Base-by-base conservation (phyloP, 176 grass and related monocot genomes). In the Aegilops tauschii region DNA sequence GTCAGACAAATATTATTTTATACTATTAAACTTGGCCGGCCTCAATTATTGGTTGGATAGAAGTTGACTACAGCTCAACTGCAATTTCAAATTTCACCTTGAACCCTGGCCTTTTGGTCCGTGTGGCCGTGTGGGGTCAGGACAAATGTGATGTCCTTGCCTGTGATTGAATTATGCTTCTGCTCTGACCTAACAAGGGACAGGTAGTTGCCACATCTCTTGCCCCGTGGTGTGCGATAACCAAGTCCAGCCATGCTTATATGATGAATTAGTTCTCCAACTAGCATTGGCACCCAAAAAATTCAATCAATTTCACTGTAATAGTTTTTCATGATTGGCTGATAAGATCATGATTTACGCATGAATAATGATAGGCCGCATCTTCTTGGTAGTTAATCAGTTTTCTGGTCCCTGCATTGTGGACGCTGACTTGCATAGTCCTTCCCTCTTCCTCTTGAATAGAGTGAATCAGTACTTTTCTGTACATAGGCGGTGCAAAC, bases 41-140 rank as follows among this genome's bases (percentile, higher is more conserved):
- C 67, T 61, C 50, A 87, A 78, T 90, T 78, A 83, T 90, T 90
- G 72, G 78, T 52, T 84, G 36, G 28, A 65, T 87, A 68, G 36
- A 8, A 28, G 50, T 81, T 70, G 86, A 56, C 62, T 77, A 63
- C 10, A 80, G 73, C 25, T 30, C 85, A 52, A 16, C 3, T 76
- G n/a, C 5, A 32, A 32, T 73, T 42, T 1, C 77, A 82, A 29
- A 49, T 84, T 81, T 76, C 36, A 76, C 21, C 16, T 81, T 76
- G 2, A 42, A 45, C 18, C 85, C 23, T 62, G 69, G 76, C 37
- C 12, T 64, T 63, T 83, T 61, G 49, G 32, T 77, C 37, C 61
- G 28, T 75, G 35, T 70, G 37, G 82, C 37, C 61, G 28, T 75
- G 35, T 70, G 37, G 82, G 61, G 37, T 34, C 82, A 77, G 18